A percentile compares a stretch with the other conserved stretches of the same genome.
These are phyloP conservation scores for Mycena floridula DNA, from an alignment of 768 basidiomycete genomes.

Conservation along the genomic window DNA sequence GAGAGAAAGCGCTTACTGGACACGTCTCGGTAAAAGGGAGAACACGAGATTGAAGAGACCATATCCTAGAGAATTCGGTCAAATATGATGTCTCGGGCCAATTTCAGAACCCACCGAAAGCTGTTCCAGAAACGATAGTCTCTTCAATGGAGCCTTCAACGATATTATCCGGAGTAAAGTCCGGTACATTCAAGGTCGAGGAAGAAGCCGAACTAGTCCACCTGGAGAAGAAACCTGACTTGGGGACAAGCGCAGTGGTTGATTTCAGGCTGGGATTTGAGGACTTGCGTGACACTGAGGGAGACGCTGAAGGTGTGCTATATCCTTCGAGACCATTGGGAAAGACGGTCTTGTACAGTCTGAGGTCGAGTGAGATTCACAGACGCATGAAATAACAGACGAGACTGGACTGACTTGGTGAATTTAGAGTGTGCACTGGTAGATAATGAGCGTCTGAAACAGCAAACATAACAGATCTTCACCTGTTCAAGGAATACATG, in stretches of 20 bases:
- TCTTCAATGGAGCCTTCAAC: slow-evolving; percentile 63
- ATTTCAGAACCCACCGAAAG: slow-evolving; percentile 73
- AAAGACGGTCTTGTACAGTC: slow-evolving; percentile 62
- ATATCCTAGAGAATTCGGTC: slow-evolving; percentile 29
- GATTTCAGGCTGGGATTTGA: slow-evolving; percentile 16
- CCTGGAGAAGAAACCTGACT: slow-evolving; percentile 20
- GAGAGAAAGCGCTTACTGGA: slow-evolving; percentile 40
- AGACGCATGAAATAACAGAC: slow-evolving; percentile 1
- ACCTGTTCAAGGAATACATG: slow-evolving; percentile 43
- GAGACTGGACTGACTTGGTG: slow-evolving; percentile 45
- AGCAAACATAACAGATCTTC: background rate
- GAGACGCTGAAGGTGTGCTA: slow-evolving; percentile 29
- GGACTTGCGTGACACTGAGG: slow-evolving; percentile 26
- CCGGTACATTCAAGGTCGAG: too few species aligned
- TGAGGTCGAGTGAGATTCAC: slow-evolving; percentile 15
- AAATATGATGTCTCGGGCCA: slow-evolving; percentile 4
- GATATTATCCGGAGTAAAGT: too few species aligned
- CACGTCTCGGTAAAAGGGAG: slow-evolving; percentile 64
- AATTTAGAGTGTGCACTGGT: slow-evolving; percentile 68
- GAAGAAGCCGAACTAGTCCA: slow-evolving; percentile 17
- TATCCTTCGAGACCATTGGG: slow-evolving; percentile 50
- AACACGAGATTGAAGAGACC: slow-evolving; percentile 80
- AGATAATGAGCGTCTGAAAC: too few species aligned
- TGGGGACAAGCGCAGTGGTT: slow-evolving; percentile 8
- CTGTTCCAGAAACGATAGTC: slow-evolving; percentile 66